These are phyloP conservation scores for Pythium plurisporium DNA, from an alignment of 352 stramenopile species.

Conservation along the genomic window DNA sequence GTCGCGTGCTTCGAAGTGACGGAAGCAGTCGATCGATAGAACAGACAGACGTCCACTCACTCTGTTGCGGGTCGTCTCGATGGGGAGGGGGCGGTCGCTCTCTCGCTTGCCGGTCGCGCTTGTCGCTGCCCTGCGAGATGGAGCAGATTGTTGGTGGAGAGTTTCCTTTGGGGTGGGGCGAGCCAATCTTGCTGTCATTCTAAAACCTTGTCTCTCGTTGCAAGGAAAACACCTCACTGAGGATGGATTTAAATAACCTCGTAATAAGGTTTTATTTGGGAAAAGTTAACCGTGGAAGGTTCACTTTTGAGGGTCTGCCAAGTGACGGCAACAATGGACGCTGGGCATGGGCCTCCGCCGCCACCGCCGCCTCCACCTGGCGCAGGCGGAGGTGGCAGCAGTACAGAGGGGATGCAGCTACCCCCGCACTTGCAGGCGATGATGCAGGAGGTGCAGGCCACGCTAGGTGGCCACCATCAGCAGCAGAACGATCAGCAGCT, in stretches of 20 bases:
- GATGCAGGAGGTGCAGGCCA: constrained; percentile 44
- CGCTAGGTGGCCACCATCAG: not conserved
- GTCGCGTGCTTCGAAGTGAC: no score
- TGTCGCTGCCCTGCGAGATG: not conserved
- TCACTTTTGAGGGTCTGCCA: no score
- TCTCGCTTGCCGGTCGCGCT: not conserved
- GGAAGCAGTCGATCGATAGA: no score
- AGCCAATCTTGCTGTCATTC: constrained; percentile 10
- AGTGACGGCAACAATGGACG: constrained; percentile 10
- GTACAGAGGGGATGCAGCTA: constrained; percentile 15
- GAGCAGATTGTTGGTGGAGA: constrained; percentile 15
- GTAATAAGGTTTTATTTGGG: not conserved
- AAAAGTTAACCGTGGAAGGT: no score
- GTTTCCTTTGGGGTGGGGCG: constrained; percentile 7
- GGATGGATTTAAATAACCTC: constrained; percentile 5
- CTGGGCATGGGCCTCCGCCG: not conserved
- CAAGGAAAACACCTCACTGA: constrained; percentile 1
- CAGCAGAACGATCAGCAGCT: constrained; percentile 9
- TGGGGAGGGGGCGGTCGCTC: not conserved
- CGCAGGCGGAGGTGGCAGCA: not conserved
- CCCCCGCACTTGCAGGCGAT: constrained; percentile 47
- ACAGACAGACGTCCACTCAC: constrained; percentile 22
- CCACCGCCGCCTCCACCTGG: constrained; percentile 20
- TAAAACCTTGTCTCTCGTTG: not conserved
- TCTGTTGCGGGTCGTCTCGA: constrained; percentile 1